Evolutionary conservation across 306 rosid species (phyloP).

Genomic region (Gastrolobium villosum): DNA sequence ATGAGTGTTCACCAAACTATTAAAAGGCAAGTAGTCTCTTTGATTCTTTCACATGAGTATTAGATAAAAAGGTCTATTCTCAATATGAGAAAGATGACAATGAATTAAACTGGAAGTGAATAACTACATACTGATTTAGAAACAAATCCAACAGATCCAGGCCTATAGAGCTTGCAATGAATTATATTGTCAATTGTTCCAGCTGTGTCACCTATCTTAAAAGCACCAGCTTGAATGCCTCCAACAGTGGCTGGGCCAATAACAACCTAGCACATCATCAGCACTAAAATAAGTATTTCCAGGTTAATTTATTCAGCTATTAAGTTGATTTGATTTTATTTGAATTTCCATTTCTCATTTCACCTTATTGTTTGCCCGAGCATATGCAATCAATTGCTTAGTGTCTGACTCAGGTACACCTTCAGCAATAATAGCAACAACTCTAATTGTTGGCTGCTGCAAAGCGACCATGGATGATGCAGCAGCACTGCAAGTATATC

Average conservation of each 20-base stretch:
- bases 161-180: constrained; percentile 93
- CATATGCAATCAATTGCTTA: constrained; percentile 86
- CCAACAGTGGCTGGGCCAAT: constrained; percentile 98
- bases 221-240: constrained; percentile 96
- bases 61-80: constrained; percentile 19
- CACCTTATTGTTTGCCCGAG: constrained; percentile 88
- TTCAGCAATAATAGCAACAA: constrained; percentile 93
- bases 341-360: constrained; percentile 37
- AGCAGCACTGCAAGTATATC: constrained; percentile 73
- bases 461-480: constrained; percentile 88
- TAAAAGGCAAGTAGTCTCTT: neutral
- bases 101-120: constrained; percentile 27
- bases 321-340: constrained; percentile 20
- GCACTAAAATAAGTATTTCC: constrained; percentile 40
- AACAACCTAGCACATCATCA: constrained; percentile 69
- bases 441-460: constrained; percentile 92
- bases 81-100: constrained; percentile 27
- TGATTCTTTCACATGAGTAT: constrained; percentile 2
- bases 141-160: constrained; percentile 98
- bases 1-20: constrained; percentile 8
- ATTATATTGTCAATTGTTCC: constrained; percentile 92
- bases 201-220: constrained; percentile 96
- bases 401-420: constrained; percentile 94
- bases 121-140: constrained; percentile 85
- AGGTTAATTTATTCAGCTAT: constrained; percentile 27